phyloP scores from a whole-genome alignment of 2,329 filamentous ascomycete species.

The Verticillium zaregamsianum region DNA sequence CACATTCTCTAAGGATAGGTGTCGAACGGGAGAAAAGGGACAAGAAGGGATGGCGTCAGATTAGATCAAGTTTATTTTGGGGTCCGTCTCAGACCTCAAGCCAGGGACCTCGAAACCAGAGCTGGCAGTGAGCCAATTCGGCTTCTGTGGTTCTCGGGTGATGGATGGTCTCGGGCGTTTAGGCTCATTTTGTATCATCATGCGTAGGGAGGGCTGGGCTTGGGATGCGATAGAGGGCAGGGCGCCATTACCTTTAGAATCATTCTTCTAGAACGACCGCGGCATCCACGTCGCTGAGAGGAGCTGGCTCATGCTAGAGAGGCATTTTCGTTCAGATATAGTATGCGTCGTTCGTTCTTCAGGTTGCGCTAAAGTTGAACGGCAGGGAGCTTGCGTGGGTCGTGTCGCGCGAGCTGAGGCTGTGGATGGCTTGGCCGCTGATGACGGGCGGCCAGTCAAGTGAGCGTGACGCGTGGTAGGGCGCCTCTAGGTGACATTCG shows the following conservation, averaged over 20 bases:
- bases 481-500: neutral
- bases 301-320: neutral
- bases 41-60: slow-evolving; percentile 38
- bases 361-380: neutral
- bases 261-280: neutral
- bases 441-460: neutral
- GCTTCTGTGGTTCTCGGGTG: slow-evolving; percentile 37
- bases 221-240: neutral
- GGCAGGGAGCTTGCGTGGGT: neutral
- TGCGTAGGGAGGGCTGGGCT: slow-evolving; percentile 3
- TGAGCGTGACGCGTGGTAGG: neutral
- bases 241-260: neutral
- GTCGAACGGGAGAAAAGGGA: slow-evolving; percentile 9
- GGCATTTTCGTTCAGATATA: neutral
- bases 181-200: slow-evolving; percentile 37
- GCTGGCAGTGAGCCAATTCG: slow-evolving; percentile 29
- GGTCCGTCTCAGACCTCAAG: slow-evolving; percentile 34
- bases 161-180: slow-evolving; percentile 22
- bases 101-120: slow-evolving; percentile 43
- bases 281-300: no score
- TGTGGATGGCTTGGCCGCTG: neutral
- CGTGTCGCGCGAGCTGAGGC: neutral
- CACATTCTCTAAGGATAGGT: slow-evolving; percentile 4
- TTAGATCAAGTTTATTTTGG: slow-evolving; percentile 57
- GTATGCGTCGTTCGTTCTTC: neutral